Evolutionary conservation across 495 filamentous ascomycete species (phyloP).

Genomic region (Annulohypoxylon bovei): DNA sequence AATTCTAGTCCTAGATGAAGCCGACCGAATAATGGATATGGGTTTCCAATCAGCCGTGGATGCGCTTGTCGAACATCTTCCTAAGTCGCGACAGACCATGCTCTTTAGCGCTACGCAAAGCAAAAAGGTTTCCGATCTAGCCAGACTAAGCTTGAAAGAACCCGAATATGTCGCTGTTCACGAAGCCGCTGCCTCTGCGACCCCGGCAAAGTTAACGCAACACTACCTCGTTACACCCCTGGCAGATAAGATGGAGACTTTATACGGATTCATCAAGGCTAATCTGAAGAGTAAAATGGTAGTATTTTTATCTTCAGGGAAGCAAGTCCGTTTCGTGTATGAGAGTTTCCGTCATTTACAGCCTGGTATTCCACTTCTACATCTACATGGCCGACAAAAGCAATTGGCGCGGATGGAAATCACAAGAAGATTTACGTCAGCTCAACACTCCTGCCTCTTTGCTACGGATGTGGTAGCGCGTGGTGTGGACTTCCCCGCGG

Average conservation of each 20-base stretch:
- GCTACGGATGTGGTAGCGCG: constrained; percentile 94
- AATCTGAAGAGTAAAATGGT: constrained; percentile 93
- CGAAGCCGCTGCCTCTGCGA: constrained; percentile 81
- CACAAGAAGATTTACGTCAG: constrained; percentile 78
- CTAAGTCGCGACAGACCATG: constrained; percentile 86
- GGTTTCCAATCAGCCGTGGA: constrained; percentile 93
- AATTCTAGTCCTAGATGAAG: constrained; percentile 94
- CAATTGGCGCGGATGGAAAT: constrained; percentile 88
- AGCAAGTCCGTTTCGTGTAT: constrained; percentile 95
- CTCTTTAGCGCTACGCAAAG: constrained; percentile 98
- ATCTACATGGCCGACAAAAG: constrained; percentile 95
- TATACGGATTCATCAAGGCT: constrained; percentile 89
- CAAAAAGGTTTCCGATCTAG: constrained; percentile 90
- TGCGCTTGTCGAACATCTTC: constrained; percentile 92
- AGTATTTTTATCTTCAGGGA: constrained; percentile 92
- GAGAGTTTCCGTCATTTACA: constrained; percentile 94
- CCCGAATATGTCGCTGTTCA: constrained; percentile 97
- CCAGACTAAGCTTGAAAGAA: constrained; percentile 84
- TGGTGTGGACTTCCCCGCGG: constrained; percentile 93
- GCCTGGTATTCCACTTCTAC: constrained; percentile 92
- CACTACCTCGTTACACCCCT: constrained; percentile 88
- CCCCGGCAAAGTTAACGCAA: constrained; percentile 85
- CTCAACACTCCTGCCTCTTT: constrained; percentile 87
- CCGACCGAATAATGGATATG: constrained; percentile 97
- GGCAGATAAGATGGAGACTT: constrained; percentile 85